Conservation (phyloP, 352 stramenopile genomes). For the Bremia lactucae region DNA sequence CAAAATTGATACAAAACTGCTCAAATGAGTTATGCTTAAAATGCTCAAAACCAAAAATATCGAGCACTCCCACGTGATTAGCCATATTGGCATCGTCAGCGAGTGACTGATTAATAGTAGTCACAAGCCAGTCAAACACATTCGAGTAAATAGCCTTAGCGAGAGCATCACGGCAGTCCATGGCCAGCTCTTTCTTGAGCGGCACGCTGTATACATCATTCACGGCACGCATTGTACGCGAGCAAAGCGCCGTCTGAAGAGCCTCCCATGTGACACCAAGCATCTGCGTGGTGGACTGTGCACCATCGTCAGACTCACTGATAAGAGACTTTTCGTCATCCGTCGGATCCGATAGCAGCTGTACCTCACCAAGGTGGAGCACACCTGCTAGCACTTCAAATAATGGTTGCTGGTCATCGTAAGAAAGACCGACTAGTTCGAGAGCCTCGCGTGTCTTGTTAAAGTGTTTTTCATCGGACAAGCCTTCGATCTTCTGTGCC, state of each 20-base stretch:
- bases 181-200: slow-evolving; percentile 79
- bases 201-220: slow-evolving; percentile 60
- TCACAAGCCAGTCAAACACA: slow-evolving; percentile 95
- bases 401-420: slow-evolving; percentile 82
- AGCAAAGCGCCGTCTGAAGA: slow-evolving; percentile 89
- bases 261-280: slow-evolving; percentile 84
- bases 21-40: slow-evolving; percentile 95
- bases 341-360: slow-evolving; percentile 52
- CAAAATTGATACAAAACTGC: slow-evolving; percentile 90
- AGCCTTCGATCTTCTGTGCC: slow-evolving; percentile 56
- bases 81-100: slow-evolving; percentile 66
- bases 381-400: slow-evolving; percentile 90
- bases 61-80: slow-evolving; percentile 90
- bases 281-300: slow-evolving; percentile 59
- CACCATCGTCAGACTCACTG: slow-evolving; percentile 25
- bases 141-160: slow-evolving; percentile 95
- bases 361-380: slow-evolving; percentile 91
- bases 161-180: slow-evolving; percentile 90
- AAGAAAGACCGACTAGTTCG: slow-evolving; percentile 70
- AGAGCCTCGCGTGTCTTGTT: slow-evolving; percentile 62
- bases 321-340: slow-evolving; percentile 80
- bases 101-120: slow-evolving; percentile 87
- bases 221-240: slow-evolving; percentile 75
- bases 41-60: slow-evolving; percentile 99
- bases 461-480: slow-evolving; percentile 75